Percentiles rank a stretch among this genome's conserved stretches.
Conservation (phyloP, 2,329 filamentous ascomycete genomes). For the Diaporthe sp. region DNA sequence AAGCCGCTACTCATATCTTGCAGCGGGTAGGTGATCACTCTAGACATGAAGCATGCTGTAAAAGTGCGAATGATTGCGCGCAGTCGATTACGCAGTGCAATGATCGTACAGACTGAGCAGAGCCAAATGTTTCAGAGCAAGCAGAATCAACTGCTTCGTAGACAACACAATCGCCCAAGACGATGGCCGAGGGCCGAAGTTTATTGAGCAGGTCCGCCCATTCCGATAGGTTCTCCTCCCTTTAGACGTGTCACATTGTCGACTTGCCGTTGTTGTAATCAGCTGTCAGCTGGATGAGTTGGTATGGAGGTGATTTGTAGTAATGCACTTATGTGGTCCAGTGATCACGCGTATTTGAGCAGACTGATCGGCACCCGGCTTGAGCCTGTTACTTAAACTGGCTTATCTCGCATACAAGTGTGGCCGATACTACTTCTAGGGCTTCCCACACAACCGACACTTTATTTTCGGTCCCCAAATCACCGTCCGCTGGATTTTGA, state of each 20-base stretch:
- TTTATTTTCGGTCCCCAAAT: conserved; percentile 22
- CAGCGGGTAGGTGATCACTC: background rate
- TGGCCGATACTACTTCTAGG: background rate
- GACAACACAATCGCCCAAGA: background rate
- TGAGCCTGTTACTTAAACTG: background rate
- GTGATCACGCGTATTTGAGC: background rate
- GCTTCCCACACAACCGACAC: background rate
- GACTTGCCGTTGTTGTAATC: background rate
- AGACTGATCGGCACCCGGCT: background rate
- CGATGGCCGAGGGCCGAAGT: too few relatives aligned
- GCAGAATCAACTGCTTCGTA: background rate
- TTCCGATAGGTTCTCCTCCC: background rate
- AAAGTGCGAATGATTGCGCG: background rate
- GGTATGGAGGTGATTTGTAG: background rate
- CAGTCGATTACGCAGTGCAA: background rate
- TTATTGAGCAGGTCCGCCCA: background rate
- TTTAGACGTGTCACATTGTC: background rate
- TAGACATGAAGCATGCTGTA: background rate
- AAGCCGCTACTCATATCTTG: too few relatives aligned
- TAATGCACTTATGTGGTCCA: background rate
- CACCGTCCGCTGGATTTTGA: background rate
- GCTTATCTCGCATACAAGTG: conserved; percentile 6
- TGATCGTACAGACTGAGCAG: background rate
- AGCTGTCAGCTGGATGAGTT: background rate
- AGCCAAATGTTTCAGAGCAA: background rate